These are phyloP conservation scores for Phytopythium aichiense DNA, from an alignment of 352 stramenopile species.

Conservation along the genomic window DNA sequence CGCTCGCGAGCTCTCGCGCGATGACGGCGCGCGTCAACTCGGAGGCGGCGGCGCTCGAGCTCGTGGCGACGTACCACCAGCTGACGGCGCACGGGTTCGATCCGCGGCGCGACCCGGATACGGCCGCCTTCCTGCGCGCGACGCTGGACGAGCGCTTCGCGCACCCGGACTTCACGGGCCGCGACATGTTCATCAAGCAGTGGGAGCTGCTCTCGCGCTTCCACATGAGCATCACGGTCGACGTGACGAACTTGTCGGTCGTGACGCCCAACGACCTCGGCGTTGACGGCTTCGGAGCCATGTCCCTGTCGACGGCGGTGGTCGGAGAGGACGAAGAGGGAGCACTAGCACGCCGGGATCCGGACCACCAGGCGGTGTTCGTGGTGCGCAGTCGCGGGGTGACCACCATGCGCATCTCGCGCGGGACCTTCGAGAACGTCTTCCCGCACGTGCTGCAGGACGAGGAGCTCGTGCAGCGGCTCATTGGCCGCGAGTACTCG, in stretches of 20 bases:
- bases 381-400: constrained; percentile 27
- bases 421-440: constrained; percentile 34
- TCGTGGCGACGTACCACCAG: constrained; percentile 32
- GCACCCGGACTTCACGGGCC: constrained; percentile 28
- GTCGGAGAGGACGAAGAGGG: constrained; percentile 5
- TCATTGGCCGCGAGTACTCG: constrained; percentile 40
- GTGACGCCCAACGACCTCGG: constrained; percentile 7
- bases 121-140: constrained; percentile 20
- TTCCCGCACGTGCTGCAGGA: constrained; percentile 41
- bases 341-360: constrained; percentile 1
- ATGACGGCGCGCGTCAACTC: constrained; percentile 16
- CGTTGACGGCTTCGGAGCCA: neutral
- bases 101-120: neutral
- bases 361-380: constrained; percentile 22
- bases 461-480: constrained; percentile 36
- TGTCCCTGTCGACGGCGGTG: constrained; percentile 1
- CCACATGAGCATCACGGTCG: constrained; percentile 24
- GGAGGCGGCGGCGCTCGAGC: constrained; percentile 17
- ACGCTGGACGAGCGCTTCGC: constrained; percentile 22
- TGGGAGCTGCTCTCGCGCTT: constrained; percentile 33
- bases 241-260: constrained; percentile 13
- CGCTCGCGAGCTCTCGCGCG: constrained; percentile 4
- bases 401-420: constrained; percentile 33
- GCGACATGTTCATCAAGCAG: constrained; percentile 34
- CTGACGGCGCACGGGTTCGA: constrained; percentile 27